Percentiles rank a stretch among this genome's conserved stretches.
phyloP scores from a whole-genome alignment of 305 asterid species.

The Fraxinus baroniana region DNA sequence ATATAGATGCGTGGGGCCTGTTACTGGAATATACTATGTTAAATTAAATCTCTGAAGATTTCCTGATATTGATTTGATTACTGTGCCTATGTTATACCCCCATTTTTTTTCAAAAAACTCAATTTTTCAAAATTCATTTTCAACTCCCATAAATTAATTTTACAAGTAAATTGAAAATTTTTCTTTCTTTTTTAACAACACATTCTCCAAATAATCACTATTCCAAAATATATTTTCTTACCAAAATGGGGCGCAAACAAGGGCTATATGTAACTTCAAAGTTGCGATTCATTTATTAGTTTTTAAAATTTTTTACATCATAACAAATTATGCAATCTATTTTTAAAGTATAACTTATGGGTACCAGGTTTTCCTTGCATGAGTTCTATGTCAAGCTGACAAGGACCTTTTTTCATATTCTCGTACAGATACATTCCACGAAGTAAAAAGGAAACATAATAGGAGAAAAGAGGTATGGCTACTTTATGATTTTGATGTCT shows the following conservation, averaged over 20 bases:
- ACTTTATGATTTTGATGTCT: background rate
- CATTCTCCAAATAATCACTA: too few species aligned
- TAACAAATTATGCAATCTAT: background rate
- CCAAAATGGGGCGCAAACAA: too few species aligned
- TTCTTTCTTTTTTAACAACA: too few species aligned
- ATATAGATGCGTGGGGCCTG: background rate
- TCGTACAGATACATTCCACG: constrained; percentile 82
- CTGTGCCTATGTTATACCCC: too few species aligned
- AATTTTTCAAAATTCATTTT: too few species aligned
- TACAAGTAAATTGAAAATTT: too few species aligned
- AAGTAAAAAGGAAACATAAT: constrained; percentile 81
- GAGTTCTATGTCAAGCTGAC: constrained; percentile 22
- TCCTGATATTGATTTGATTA: background rate
- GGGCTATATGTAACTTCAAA: background rate
- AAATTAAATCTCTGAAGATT: background rate
- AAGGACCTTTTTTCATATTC: constrained; percentile 10
- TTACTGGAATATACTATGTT: background rate
- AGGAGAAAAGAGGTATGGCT: constrained; percentile 72
- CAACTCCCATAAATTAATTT: too few species aligned
- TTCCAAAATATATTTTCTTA: too few species aligned
- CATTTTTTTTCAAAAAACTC: too few species aligned
- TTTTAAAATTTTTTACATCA: constrained; percentile 2
- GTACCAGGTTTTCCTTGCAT: constrained; percentile 14
- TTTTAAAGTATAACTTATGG: background rate
- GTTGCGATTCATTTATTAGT: background rate